Percentiles rank a stretch among this genome's conserved stretches.
Evolutionary conservation across 345 rosid genomes (phyloP).

Genomic region (Garcia nutans): DNA sequence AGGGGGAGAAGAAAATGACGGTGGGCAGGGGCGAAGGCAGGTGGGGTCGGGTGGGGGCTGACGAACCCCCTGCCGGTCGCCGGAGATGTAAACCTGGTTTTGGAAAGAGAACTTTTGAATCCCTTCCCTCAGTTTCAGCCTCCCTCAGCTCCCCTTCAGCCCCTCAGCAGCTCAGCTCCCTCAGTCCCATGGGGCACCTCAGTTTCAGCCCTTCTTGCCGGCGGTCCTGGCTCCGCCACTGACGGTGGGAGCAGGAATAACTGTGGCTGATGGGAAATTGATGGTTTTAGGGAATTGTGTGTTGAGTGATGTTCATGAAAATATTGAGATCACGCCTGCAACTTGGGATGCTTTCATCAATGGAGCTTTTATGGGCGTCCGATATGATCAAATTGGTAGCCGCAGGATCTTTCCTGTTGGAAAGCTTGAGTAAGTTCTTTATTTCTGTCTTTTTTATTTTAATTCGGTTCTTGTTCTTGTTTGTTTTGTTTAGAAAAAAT

Average conservation of each 20-base stretch:
- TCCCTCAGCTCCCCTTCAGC: no score
- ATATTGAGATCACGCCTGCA: conserved; percentile 43
- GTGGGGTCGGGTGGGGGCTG: no score
- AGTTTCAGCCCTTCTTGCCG: no score
- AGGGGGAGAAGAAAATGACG: conserved; percentile 34
- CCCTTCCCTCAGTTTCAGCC: no score
- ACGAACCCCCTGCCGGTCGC: no score
- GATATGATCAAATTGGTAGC: conserved; percentile 47
- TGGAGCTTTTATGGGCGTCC: conserved; percentile 63
- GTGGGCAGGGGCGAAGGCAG: no score
- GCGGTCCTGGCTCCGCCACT: no score
- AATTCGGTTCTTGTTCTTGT: not conserved
- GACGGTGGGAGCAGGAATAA: conserved; percentile 60
- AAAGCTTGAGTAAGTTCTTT: conserved; percentile 46
- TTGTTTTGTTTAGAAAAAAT: not conserved
- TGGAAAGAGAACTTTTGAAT: no score
- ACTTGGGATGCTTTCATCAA: conserved; percentile 33
- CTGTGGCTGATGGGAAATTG: conserved; percentile 47
- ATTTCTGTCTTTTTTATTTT: not conserved
- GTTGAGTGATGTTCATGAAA: conserved; percentile 42
- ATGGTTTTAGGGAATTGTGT: conserved; percentile 45
- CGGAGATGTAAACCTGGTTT: no score
- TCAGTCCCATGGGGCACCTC: no score
- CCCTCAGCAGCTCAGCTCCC: no score
- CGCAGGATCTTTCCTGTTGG: conserved; percentile 62